A percentile compares a stretch with the other conserved stretches of the same genome.
Evolutionary conservation across 495 filamentous ascomycete species (phyloP).

Genomic region (Penicillium robsamsonii): DNA sequence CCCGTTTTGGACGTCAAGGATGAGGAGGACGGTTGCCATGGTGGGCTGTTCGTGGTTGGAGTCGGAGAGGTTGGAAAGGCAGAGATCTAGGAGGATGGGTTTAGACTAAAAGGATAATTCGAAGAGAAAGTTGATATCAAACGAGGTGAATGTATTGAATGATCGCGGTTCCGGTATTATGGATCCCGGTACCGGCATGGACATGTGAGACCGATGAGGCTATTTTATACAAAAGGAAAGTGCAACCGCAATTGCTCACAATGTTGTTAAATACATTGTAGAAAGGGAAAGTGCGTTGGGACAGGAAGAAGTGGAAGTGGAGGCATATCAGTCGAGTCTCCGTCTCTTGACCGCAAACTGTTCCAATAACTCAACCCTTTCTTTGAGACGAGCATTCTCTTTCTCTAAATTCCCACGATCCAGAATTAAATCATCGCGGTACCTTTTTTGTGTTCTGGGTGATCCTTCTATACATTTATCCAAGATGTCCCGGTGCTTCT

Average conservation of each 20-base stretch:
- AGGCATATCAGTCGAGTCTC: background rate
- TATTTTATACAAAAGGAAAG: background rate
- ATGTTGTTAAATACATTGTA: background rate
- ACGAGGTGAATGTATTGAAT: background rate
- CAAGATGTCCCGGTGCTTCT: background rate
- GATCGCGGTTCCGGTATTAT: slow-evolving; percentile 1
- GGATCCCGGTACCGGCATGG: slow-evolving; percentile 12
- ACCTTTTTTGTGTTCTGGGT: background rate
- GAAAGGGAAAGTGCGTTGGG: background rate
- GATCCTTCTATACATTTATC: background rate
- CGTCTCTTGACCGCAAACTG: background rate
- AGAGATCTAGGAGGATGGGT: background rate
- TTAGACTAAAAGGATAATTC: background rate
- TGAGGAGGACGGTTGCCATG: slow-evolving; percentile 34
- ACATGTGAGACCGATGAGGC: background rate
- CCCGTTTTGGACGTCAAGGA: slow-evolving; percentile 39
- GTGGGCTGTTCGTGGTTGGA: background rate
- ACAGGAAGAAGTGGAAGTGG: background rate
- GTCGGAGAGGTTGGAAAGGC: background rate
- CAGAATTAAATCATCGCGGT: background rate
- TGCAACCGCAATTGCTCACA: background rate
- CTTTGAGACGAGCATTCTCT: slow-evolving; percentile 3
- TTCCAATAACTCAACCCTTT: background rate
- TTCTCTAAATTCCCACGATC: background rate
- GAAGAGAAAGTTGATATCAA: background rate